Conservation (phyloP, 163 green algal species). For the Volvox carteri region DNA sequence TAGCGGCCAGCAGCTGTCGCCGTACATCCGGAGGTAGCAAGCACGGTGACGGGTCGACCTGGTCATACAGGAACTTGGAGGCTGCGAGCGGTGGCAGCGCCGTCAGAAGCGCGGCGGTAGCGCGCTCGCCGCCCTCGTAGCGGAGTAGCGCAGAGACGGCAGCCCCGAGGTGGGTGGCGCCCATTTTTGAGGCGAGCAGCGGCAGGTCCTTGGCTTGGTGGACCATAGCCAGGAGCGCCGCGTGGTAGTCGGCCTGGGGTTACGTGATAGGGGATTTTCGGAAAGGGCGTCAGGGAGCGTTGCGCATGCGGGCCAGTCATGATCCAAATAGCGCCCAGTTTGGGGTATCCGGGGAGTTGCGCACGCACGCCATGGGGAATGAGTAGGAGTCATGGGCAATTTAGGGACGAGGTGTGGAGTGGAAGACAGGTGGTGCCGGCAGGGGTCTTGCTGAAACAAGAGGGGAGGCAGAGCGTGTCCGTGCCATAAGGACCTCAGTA, state of each 20-base stretch:
- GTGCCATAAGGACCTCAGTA: too few species aligned
- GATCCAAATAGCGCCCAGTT: neutral
- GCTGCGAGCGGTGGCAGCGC: constrained; percentile 12
- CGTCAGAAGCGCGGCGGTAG: constrained; percentile 19
- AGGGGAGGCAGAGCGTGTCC: too few species aligned
- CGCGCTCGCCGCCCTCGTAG: neutral
- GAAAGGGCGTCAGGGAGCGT: neutral
- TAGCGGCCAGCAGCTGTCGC: constrained; percentile 1
- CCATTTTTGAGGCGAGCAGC: constrained; percentile 49
- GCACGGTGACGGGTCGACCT: constrained; percentile 13
- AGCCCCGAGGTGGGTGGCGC: constrained; percentile 16
- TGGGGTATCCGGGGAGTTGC: too few species aligned
- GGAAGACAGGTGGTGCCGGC: too few species aligned
- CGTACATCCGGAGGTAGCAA: constrained; percentile 53
- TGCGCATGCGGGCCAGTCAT: neutral
- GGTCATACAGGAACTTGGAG: constrained; percentile 50
- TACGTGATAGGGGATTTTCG: neutral
- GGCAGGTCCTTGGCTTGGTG: constrained; percentile 20
- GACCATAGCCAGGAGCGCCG: constrained; percentile 41
- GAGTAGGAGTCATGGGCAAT: too few species aligned
- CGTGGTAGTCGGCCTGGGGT: constrained; percentile 44
- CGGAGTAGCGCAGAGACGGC: constrained; percentile 35
- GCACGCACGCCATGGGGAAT: too few species aligned
- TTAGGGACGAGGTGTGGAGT: too few species aligned
- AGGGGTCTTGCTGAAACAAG: too few species aligned